phyloP scores from a whole-genome alignment of 495 filamentous ascomycete genomes.

The Trichoderma virens region DNA sequence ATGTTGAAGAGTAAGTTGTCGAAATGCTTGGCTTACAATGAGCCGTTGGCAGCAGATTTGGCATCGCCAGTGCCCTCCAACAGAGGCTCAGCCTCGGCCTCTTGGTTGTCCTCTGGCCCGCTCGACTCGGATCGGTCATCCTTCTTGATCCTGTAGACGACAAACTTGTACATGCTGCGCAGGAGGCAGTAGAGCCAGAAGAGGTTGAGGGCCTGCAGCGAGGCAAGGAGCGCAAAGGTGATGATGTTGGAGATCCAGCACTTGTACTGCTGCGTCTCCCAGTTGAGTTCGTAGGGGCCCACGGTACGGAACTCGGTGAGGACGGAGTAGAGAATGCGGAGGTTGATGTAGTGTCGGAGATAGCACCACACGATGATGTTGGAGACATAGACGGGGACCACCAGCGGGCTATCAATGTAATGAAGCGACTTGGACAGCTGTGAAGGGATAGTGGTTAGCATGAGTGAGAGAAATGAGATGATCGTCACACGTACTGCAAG shows the following conservation, averaged over 20 bases:
- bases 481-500: constrained; percentile 53
- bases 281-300: constrained; percentile 80
- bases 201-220: constrained; percentile 72
- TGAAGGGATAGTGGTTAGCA: background rate
- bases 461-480: background rate
- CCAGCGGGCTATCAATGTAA: constrained; percentile 74
- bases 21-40: background rate
- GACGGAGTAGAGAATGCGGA: constrained; percentile 76
- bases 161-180: constrained; percentile 56
- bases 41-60: background rate
- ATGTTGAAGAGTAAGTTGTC: background rate
- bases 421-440: constrained; percentile 83
- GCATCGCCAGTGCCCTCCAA: background rate
- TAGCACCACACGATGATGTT: constrained; percentile 89
- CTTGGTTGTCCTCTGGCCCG: constrained; percentile 38
- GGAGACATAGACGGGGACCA: constrained; percentile 71
- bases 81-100: constrained; percentile 11
- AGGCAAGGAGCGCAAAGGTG: constrained; percentile 60
- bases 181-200: constrained; percentile 84
- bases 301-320: constrained; percentile 84
- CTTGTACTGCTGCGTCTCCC: constrained; percentile 80
- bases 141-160: constrained; percentile 37
- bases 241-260: constrained; percentile 68
- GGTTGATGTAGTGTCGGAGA: constrained; percentile 83
- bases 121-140: constrained; percentile 44